Evolutionary conservation across 1,284 basidiomycete species (phyloP).

Genomic region (Mycena citricolor): DNA sequence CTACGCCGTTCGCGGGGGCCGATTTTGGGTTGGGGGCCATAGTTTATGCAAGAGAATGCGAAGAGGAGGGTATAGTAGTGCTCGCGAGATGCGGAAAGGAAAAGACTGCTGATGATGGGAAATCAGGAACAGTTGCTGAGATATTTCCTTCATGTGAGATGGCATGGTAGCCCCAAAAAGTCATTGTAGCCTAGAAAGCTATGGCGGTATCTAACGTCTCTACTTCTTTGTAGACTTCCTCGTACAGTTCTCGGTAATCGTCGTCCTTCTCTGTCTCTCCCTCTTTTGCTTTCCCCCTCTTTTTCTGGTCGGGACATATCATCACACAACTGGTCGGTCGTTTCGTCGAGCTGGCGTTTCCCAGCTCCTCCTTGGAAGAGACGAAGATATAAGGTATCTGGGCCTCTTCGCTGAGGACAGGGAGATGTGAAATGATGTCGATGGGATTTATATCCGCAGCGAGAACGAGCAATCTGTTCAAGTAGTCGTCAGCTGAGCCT

Average conservation of each 20-base stretch:
- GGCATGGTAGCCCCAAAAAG: background rate
- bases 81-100: conserved; percentile 25
- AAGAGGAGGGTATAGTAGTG: conserved; percentile 27
- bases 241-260: conserved; percentile 83
- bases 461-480: conserved; percentile 78
- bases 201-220: conserved; percentile 75
- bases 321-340: conserved; percentile 98
- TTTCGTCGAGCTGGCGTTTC: conserved; percentile 94
- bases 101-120: conserved; percentile 22
- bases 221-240: conserved; percentile 84
- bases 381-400: conserved; percentile 92
- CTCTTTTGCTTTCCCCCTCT: conserved; percentile 65
- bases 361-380: conserved; percentile 90
- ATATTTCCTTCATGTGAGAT: conserved; percentile 19
- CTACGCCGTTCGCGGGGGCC: conserved; percentile 43
- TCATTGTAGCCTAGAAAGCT: conserved; percentile 48
- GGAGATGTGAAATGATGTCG: conserved; percentile 97
- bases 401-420: conserved; percentile 93
- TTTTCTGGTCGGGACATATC: conserved; percentile 81
- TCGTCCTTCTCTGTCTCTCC: conserved; percentile 66
- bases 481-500: background rate
- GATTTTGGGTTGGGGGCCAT: conserved; percentile 58
- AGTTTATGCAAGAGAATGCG: conserved; percentile 28
- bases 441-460: conserved; percentile 98
- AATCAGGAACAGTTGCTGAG: conserved; percentile 15